Conservation (phyloP, 805 yeast species). For the Dipodascus albidus region DNA sequence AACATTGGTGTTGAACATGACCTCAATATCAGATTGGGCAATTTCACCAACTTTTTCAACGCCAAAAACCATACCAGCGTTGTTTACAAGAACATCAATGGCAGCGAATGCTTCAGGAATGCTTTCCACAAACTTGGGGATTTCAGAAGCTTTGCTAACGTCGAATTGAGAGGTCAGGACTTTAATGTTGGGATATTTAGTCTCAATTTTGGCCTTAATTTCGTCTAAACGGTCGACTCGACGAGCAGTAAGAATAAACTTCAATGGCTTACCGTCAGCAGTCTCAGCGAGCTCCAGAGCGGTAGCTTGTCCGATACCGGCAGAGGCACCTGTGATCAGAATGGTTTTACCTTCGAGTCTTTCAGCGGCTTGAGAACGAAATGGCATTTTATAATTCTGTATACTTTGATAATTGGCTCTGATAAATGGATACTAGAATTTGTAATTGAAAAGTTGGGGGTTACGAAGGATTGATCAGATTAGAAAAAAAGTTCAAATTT, state of each 20-base stretch:
- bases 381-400: conserved; percentile 27
- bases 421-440: too few species aligned
- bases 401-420: too few species aligned
- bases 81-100: conserved; percentile 52
- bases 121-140: conserved; percentile 37
- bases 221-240: conserved; percentile 49
- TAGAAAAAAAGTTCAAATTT: too few species aligned
- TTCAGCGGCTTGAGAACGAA: conserved; percentile 59
- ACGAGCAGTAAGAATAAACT: conserved; percentile 69
- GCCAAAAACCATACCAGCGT: conserved; percentile 67
- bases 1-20: conserved; percentile 81
- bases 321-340: conserved; percentile 91
- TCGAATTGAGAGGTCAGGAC: conserved; percentile 42
- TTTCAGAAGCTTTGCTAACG: conserved; percentile 41
- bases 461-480: too few species aligned
- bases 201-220: conserved; percentile 36
- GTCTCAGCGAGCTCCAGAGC: conserved; percentile 78
- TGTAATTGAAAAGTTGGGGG: too few species aligned
- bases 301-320: conserved; percentile 91
- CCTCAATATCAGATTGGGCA: conserved; percentile 47
- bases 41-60: conserved; percentile 65
- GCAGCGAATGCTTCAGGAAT: conserved; percentile 46
- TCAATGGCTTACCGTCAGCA: conserved; percentile 49
- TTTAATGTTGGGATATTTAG: conserved; percentile 33
- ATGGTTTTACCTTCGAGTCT: conserved; percentile 70